Base-by-base conservation (phyloP, 305 asterid genomes). In the Galium porrigens region DNA sequence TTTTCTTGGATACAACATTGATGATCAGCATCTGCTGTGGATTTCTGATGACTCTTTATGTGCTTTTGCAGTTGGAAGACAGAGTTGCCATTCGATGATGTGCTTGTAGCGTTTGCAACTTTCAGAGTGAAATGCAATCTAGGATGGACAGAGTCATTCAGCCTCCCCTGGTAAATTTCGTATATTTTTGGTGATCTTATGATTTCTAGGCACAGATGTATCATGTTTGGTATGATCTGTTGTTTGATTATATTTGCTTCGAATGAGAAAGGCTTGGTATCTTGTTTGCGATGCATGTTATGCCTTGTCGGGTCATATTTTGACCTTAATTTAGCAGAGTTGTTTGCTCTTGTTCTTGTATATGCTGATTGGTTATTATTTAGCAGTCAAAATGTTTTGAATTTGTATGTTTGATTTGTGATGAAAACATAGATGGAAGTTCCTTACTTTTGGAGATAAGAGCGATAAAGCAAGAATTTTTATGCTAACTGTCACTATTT, bases 161-260 rank as follows among this genome's bases (percentile, higher is more conserved):
- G 70, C 79, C 79, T 67, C 79, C 79, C 32, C 72, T 75, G 79
- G 79, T 75, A 75, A 53, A 46, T 55, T 36, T 52, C 58, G 3
- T 33, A 1, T 49, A 34, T 59, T 15, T 14, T 34, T 34, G 10
- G n/a, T 22, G 7, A 48, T 36, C 36, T 27, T 30, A 51, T 25
- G 14, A 20, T 52, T 54, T 52, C 18, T 51, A 51, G 18, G 12
- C 52, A 0, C 30, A 2, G 18, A 20, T 18, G 37, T 18, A 5
- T 46, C 54, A n/a, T 48, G 54, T n/a, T 58, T 12, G 22, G 51
- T 49, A 25, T 17, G 2, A 9, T 1, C 7, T n/a, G 46, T 64
- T 25, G 2, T 46, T 25, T 32, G 27, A 12, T 2, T n/a, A 48
- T 5, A 0, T 34, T n/a, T 56, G 5, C 33, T 66, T 55, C 10